Evolutionary conservation across 2,329 filamentous ascomycete genomes (phyloP).

Genomic region (Rachicladosporium sp.): DNA sequence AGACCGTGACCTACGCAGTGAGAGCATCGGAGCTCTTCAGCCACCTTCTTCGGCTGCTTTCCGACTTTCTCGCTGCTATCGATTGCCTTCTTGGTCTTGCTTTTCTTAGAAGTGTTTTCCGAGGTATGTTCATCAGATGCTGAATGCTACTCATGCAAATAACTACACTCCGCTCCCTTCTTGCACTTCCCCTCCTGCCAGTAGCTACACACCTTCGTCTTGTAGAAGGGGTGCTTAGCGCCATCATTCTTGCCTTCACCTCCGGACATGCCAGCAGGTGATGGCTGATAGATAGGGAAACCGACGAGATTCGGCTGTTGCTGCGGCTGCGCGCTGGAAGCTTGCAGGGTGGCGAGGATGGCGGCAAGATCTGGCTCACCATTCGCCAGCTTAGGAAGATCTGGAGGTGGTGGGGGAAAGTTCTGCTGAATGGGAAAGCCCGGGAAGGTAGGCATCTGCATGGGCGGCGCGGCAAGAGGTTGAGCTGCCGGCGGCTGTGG

Average conservation of each 20-base stretch:
- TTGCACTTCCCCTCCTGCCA: constrained; percentile 42
- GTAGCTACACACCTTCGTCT: constrained; percentile 36
- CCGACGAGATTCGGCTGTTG: not conserved
- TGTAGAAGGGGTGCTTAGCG: constrained; percentile 18
- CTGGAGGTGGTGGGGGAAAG: not conserved
- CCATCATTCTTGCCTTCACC: constrained; percentile 10
- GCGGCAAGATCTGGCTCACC: constrained; percentile 17
- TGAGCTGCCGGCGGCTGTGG: constrained; percentile 7
- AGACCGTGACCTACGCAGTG: too few relatives aligned
- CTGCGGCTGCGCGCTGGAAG: not conserved
- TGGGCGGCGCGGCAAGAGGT: constrained; percentile 2
- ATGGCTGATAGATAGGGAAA: not conserved
- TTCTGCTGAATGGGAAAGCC: not conserved
- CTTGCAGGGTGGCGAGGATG: constrained; percentile 17
- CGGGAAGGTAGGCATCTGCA: constrained; percentile 1
- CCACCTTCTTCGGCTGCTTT: too few relatives aligned
- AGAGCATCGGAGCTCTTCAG: too few relatives aligned
- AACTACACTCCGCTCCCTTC: constrained; percentile 28
- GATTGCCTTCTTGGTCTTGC: too few relatives aligned
- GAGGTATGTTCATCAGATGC: too few relatives aligned
- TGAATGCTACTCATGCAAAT: constrained; percentile 16
- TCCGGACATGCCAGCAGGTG: not conserved
- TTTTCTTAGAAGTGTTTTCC: too few relatives aligned
- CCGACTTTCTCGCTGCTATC: too few relatives aligned
- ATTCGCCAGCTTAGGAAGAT: constrained; percentile 5